Base-by-base conservation (phyloP, 73 alveolate genomes). In the Blepharisma stoltei region DNA sequence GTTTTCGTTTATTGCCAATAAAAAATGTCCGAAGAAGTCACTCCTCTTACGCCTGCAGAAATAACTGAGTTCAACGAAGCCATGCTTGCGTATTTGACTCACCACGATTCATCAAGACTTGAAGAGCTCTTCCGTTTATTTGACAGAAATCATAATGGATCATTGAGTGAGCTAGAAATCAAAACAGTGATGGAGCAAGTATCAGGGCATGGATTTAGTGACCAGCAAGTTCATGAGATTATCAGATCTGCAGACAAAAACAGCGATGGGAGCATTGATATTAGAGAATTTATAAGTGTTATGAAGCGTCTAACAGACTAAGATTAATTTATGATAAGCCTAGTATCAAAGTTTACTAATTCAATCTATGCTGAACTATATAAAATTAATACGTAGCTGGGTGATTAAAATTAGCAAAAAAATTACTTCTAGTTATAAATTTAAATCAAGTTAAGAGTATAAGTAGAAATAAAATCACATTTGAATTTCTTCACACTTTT, bases 281-380 rank as follows among this genome's bases (percentile, higher is more conserved):
- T 60, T 18, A n/a, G 73, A 60, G 73, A 60, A 25, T 60, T 60
- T 25, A 60, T 60, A 14, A 9, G 46, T 18, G 73, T 60, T 14
- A 60, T 60, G 73, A 60, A 60, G 73, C 37, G 73, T 4, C 45
- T 60, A 60, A 60, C 73, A 60, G 73, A 60, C 5, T 60, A 60
- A 32, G 41, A 32, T 32, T 32, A 32, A 32, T 32, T 32, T 3
- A 32, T 32, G 41, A 32, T 32, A 32, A 32, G 41, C 3, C 41
- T 32, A 32, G 3, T 32, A 32, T 32, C 41, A 32, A 32, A 32
- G 41, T 32, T 32, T n/a, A n/a, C n/a, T n/a, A n/a, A n/a, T n/a
- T n/a, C n/a, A n/a, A n/a, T n/a, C n/a, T n/a, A n/a, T n/a, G n/a
- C n/a, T n/a, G n/a, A n/a, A n/a, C n/a, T n/a, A n/a, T n/a, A n/a